These are phyloP conservation scores for Diplocarpon mali DNA, from an alignment of 2,329 filamentous ascomycete genomes.

Conservation along the genomic window DNA sequence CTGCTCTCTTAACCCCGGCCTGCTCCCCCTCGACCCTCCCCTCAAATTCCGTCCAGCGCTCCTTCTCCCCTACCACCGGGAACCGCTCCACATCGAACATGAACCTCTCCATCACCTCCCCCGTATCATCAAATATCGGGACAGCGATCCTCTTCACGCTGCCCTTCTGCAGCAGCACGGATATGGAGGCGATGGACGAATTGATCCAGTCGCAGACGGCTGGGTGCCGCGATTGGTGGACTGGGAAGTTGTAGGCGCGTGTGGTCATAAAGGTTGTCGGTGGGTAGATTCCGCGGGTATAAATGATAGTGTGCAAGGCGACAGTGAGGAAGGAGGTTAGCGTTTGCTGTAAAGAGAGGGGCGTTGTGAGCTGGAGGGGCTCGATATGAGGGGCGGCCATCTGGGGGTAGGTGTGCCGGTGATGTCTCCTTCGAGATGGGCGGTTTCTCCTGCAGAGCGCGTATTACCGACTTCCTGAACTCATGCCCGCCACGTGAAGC, in stretches of 20 bases:
- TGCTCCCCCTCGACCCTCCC: conserved; percentile 5
- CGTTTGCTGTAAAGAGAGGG: conserved; percentile 38
- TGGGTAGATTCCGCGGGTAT: conserved; percentile 56
- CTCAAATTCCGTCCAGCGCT: conserved; percentile 29
- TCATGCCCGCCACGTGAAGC: too few relatives aligned
- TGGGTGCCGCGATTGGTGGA: conserved; percentile 59
- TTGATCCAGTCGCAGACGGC: conserved; percentile 60
- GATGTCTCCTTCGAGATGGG: not conserved
- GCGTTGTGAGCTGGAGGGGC: conserved; percentile 30
- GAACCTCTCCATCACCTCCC: conserved; percentile 31
- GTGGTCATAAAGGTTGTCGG: conserved; percentile 52
- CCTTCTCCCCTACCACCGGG: conserved; percentile 27
- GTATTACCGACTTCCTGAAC: too few relatives aligned
- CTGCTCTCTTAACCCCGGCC: conserved; percentile 36
- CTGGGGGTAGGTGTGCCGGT: not conserved
- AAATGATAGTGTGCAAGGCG: conserved; percentile 60
- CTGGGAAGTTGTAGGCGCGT: conserved; percentile 59
- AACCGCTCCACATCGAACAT: conserved; percentile 33
- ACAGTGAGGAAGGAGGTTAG: conserved; percentile 59
- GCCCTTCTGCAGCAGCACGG: conserved; percentile 45
- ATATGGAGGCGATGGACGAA: conserved; percentile 51
- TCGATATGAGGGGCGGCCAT: conserved; percentile 8
- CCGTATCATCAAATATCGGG: conserved; percentile 27
- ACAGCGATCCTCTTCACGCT: conserved; percentile 28
- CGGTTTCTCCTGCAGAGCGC: too few relatives aligned